phyloP scores from a whole-genome alignment of 306 rosid genomes.

The Prosopis cineraria region DNA sequence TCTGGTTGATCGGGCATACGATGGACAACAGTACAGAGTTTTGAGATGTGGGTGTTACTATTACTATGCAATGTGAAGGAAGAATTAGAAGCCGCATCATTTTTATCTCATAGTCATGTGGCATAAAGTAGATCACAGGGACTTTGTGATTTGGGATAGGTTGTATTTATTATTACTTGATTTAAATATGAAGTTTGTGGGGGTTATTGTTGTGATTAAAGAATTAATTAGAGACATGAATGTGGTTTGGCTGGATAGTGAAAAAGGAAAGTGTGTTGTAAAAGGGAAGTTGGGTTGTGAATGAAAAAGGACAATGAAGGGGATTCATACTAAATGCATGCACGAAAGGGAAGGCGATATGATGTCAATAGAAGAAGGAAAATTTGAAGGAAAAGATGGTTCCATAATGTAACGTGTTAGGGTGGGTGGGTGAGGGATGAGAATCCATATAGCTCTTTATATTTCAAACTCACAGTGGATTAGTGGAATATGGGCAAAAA shows the following conservation, averaged over 20 bases:
- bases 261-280: neutral
- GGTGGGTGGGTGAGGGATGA: constrained; percentile 9
- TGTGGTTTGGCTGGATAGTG: constrained; percentile 1
- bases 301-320: neutral
- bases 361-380: neutral
- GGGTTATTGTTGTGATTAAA: neutral
- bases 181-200: neutral
- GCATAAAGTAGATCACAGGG: neutral
- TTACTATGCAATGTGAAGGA: constrained; percentile 32
- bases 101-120: neutral
- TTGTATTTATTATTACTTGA: neutral
- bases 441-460: constrained; percentile 31
- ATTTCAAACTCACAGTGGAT: neutral
- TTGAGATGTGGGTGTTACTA: constrained; percentile 39
- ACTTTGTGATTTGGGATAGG: neutral
- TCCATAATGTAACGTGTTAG: constrained; percentile 37
- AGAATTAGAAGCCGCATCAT: constrained; percentile 17
- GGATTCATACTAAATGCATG: constrained; percentile 23
- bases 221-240: neutral
- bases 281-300: neutral
- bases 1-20: constrained; percentile 22
- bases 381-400: constrained; percentile 44
- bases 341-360: constrained; percentile 15
- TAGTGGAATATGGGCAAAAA: neutral
- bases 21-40: constrained; percentile 21